Conservation (phyloP, 140 eudicot genomes). For the Erigeron philadelphicus region DNA sequence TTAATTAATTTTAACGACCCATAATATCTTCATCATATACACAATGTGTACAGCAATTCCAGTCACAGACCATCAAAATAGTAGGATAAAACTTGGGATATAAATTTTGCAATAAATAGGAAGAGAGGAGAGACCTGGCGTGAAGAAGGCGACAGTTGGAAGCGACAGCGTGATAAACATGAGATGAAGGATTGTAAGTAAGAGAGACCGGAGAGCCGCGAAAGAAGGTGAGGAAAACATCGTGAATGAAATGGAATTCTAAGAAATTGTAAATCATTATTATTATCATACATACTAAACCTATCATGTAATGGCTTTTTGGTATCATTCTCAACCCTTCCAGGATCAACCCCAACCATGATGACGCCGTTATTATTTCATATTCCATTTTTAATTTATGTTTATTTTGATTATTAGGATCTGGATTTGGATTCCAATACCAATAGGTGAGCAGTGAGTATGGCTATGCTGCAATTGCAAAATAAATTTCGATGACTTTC, state of each 20-base stretch:
- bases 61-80: no score
- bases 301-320: constrained; percentile 35
- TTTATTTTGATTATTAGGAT: no score
- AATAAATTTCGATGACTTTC: no score
- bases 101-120: not conserved
- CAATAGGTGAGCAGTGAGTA: no score
- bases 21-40: no score
- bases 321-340: constrained; percentile 37
- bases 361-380: not conserved
- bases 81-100: no score
- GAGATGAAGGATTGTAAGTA: constrained; percentile 58
- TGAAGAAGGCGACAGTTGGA: constrained; percentile 76
- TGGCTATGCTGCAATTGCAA: no score
- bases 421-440: no score
- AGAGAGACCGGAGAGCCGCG: constrained; percentile 63
- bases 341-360: not conserved
- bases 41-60: no score
- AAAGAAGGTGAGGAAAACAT: constrained; percentile 48
- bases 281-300: constrained; percentile 14
- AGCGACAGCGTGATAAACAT: constrained; percentile 56
- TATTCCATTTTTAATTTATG: not conserved
- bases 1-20: no score
- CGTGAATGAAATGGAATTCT: constrained; percentile 70
- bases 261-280: constrained; percentile 58
- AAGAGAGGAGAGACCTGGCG: constrained; percentile 47